Conservation (phyloP, 371 early-diverging fungal species). For the Massospora cicadina region DNA sequence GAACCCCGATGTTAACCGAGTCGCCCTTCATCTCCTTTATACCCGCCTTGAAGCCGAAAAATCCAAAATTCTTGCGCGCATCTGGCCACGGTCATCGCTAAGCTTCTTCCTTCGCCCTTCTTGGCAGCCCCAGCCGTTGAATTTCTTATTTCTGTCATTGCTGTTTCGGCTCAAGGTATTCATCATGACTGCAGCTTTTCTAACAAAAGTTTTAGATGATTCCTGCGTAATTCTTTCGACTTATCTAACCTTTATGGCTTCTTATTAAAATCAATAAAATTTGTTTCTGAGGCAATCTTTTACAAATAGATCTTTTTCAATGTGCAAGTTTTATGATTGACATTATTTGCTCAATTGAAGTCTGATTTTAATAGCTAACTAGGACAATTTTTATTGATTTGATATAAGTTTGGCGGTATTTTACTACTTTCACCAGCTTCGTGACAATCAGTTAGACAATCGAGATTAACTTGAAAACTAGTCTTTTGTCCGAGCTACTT, state of each 20-base stretch:
- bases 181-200: neutral
- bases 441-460: no score
- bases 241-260: neutral
- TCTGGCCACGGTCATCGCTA: neutral
- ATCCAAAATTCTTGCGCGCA: slow-evolving; percentile 6
- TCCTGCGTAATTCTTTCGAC: neutral
- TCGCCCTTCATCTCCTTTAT: slow-evolving; percentile 64
- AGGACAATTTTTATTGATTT: no score
- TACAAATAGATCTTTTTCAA: no score
- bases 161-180: neutral
- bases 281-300: neutral
- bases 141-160: neutral
- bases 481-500: no score
- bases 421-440: no score
- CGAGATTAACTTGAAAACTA: no score
- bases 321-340: no score
- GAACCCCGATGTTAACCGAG: slow-evolving; percentile 56
- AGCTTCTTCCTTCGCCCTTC: neutral
- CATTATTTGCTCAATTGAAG: no score
- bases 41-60: slow-evolving; percentile 59
- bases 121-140: neutral
- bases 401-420: no score
- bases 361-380: no score
- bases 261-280: neutral
- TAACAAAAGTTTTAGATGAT: neutral